phyloP scores from a whole-genome alignment of 106 monocot genomes.

The Amphibolis antarctica region DNA sequence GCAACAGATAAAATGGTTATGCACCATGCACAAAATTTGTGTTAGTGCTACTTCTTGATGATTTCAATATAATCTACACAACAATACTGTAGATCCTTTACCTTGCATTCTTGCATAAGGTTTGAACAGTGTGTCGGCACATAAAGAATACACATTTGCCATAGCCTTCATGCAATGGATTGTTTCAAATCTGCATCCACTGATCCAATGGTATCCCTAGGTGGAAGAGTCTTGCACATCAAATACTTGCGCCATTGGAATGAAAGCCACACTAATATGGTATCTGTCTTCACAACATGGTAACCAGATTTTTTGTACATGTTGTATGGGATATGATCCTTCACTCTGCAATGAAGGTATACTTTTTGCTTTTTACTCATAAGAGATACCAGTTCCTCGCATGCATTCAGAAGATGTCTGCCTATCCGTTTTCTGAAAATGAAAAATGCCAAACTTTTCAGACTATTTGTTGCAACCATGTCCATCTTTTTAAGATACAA shows the following conservation, averaged over 20 bases:
- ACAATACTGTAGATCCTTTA: background rate
- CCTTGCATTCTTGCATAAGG: background rate
- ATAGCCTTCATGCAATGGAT: background rate
- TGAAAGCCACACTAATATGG: constrained; percentile 15
- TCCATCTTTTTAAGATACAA: too few relatives aligned
- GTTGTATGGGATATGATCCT: constrained; percentile 14
- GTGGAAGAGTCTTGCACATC: constrained; percentile 19
- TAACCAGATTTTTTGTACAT: constrained; percentile 29
- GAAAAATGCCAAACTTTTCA: background rate
- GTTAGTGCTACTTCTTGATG: too few relatives aligned
- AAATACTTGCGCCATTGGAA: constrained; percentile 26
- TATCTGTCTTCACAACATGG: constrained; percentile 12
- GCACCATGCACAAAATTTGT: too few relatives aligned
- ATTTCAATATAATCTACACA: too few relatives aligned
- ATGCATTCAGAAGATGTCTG: constrained; percentile 25
- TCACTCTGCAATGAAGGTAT: constrained; percentile 26
- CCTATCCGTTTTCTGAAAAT: constrained; percentile 19
- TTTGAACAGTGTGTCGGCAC: background rate
- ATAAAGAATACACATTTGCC: background rate
- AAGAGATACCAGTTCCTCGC: constrained; percentile 21
- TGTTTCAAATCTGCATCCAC: background rate
- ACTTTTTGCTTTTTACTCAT: constrained; percentile 9
- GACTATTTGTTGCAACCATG: too few relatives aligned
- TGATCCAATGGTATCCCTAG: background rate
- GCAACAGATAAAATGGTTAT: too few relatives aligned